Percentiles rank a stretch among this genome's conserved stretches.
phyloP scores from a whole-genome alignment of 2,329 filamentous ascomycete genomes.

The Magnaporthiopsis poae region DNA sequence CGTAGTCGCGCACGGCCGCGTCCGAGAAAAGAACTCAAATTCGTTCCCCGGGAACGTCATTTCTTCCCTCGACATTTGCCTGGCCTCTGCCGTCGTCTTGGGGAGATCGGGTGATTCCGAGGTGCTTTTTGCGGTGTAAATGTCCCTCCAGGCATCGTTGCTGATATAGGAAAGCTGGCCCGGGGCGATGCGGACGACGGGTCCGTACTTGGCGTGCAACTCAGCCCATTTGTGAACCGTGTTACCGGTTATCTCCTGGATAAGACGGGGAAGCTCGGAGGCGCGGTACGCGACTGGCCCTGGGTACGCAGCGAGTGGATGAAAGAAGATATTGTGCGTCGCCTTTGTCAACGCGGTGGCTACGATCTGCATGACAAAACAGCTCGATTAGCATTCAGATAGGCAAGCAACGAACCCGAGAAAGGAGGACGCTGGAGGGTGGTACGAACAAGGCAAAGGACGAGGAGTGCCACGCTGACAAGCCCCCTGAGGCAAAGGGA shows the following conservation, averaged over 20 bases:
- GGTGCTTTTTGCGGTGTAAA: conserved; percentile 21
- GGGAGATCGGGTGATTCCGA: not conserved
- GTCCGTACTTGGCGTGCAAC: conserved; percentile 2
- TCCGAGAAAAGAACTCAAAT: conserved; percentile 19
- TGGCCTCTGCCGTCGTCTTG: not conserved
- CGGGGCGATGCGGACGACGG: not conserved
- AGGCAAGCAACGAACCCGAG: too few species aligned
- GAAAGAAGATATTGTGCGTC: too few species aligned
- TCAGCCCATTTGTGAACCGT: too few species aligned
- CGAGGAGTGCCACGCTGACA: too few species aligned
- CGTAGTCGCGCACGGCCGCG: conserved; percentile 17
- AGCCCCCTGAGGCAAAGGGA: too few species aligned
- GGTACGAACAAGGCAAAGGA: too few species aligned
- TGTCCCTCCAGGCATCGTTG: conserved; percentile 26
- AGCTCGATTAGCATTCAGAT: too few species aligned
- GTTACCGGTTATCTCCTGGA: too few species aligned
- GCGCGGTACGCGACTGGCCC: not conserved
- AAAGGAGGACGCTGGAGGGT: too few species aligned
- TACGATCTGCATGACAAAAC: too few species aligned
- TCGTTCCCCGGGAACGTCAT: conserved; percentile 9
- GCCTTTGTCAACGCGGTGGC: too few species aligned
- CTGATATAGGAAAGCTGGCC: conserved; percentile 21
- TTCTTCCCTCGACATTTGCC: not conserved
- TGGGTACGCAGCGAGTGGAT: not conserved
- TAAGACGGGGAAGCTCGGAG: too few species aligned